These are phyloP conservation scores for Ocimum tenuiflorum DNA, from an alignment of 257 asterid genomes.

Conservation along the genomic window DNA sequence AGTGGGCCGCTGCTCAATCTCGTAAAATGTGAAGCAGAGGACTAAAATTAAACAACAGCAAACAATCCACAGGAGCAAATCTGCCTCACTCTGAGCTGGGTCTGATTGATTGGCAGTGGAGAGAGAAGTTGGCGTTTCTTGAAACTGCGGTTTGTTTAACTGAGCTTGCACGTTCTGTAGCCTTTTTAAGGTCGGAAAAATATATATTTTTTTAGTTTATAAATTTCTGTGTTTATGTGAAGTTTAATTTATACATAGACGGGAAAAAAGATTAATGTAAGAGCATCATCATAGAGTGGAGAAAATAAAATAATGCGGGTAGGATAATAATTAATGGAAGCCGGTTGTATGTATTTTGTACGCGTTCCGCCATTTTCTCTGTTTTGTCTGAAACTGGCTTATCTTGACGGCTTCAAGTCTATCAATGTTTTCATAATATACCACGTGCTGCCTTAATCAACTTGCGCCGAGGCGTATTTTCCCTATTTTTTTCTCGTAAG, in stretches of 20 bases:
- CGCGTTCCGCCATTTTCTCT: not conserved
- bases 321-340: not conserved
- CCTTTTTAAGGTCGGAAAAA: not conserved
- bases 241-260: no score
- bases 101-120: not conserved
- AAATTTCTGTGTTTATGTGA: not conserved
- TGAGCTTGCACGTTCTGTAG: not conserved
- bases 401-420: not conserved
- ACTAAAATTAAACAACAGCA: not conserved
- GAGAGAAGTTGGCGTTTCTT: not conserved
- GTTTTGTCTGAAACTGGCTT: conserved; percentile 7
- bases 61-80: not conserved
- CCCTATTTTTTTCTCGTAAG: no score
- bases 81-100: not conserved
- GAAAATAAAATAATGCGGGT: not conserved
- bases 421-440: no score
- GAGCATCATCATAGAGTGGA: no score
- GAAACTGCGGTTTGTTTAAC: not conserved
- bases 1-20: not conserved
- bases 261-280: no score
- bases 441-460: not conserved
- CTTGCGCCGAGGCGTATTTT: no score
- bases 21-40: not conserved
- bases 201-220: not conserved
- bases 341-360: not conserved